Evolutionary conservation across 2,329 filamentous ascomycete species (phyloP), one percentile per base, ranked within the genome.

Genomic region (Hansfordia pulvinata): DNA sequence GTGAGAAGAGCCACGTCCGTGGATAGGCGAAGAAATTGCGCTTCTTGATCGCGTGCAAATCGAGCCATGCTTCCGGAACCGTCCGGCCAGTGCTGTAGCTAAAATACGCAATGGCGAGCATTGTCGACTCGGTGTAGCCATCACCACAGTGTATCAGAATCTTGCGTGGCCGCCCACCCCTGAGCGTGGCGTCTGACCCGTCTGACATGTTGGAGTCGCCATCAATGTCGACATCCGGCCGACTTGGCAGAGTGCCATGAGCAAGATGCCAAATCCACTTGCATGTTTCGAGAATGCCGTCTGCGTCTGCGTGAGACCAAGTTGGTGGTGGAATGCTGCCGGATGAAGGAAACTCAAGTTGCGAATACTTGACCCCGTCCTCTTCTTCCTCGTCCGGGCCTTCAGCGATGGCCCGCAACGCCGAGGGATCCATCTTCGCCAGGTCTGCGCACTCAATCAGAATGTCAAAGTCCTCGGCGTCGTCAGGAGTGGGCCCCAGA

Each of bases 21-120:
- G 2, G 79, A 40, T 96, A 96, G 0, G 90, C 85, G 46, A 98
- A 98, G 57, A 96, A 94, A 46, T 98, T 96, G 32, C 90, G 79
- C 30, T 71, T 64, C 49, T 80, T 83, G 9, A 73, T 65, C 8
- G 75, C 76, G 48, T 98, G 90, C 25, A 98, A 60, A 32, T 73
- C 66, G 8, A 96, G 62, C 86, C 86, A 96, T 7, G 90, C 86
- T 30, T 85, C 73, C 16, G 86, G 79, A 1, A 88, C 69, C 0
- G 86, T 69, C 8, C 74, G 62, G 6, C 83, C 84, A 34, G 90
- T 83, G 28, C 81, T 83, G 52, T 85, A 98, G 65, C 92, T 93
- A 47, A 78, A 84, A 52, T 98, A 98, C 8, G 88, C 83, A 20
- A 98, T 71, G 2, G 72, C 84, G 11, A 98, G 64, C 50, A 98